Conservation (phyloP, 106 monocot genomes). For the Ottelia alismoides region DNA sequence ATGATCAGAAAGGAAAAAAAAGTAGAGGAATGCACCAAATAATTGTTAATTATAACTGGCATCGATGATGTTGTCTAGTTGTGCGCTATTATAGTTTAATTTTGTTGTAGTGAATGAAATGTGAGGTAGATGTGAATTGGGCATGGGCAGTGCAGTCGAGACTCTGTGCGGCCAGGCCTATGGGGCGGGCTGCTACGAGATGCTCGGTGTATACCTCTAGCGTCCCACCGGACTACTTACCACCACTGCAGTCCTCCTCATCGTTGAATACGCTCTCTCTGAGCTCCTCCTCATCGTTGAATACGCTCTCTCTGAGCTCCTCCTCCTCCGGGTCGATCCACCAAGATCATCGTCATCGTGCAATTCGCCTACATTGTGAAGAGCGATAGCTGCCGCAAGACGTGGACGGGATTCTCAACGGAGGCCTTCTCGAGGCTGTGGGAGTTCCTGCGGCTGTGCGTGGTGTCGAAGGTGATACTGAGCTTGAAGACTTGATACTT, state of each 20-base stretch:
- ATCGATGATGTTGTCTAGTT: too few relatives aligned
- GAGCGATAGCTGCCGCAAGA: slow-evolving; percentile 34
- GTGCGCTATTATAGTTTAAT: too few relatives aligned
- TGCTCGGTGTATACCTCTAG: slow-evolving; percentile 46
- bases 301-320: slow-evolving; percentile 51
- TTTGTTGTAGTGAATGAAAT: too few relatives aligned
- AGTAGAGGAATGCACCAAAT: too few relatives aligned
- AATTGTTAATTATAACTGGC: too few relatives aligned
- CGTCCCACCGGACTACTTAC: slow-evolving; percentile 44
- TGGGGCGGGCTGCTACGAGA: slow-evolving; percentile 39
- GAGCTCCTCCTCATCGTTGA: slow-evolving; percentile 37
- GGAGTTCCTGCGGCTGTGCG: slow-evolving; percentile 51
- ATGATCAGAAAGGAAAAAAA: too few relatives aligned
- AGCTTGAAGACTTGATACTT: slow-evolving; percentile 66
- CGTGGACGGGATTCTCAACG: slow-evolving; percentile 59
- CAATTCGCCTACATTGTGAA: slow-evolving; percentile 31
- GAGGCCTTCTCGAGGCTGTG: slow-evolving; percentile 46
- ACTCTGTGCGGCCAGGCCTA: slow-evolving; percentile 65
- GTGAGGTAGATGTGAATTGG: too few relatives aligned
- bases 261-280: slow-evolving; percentile 52
- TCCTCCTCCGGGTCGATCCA: slow-evolving; percentile 37
- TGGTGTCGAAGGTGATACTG: slow-evolving; percentile 61
- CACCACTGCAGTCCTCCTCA: slow-evolving; percentile 15
- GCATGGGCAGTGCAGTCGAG: slow-evolving; percentile 60
- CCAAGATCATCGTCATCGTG: slow-evolving; percentile 16